These are phyloP conservation scores for Pleurotus tuber-regium DNA, from an alignment of 768 basidiomycete genomes.

Conservation along the genomic window DNA sequence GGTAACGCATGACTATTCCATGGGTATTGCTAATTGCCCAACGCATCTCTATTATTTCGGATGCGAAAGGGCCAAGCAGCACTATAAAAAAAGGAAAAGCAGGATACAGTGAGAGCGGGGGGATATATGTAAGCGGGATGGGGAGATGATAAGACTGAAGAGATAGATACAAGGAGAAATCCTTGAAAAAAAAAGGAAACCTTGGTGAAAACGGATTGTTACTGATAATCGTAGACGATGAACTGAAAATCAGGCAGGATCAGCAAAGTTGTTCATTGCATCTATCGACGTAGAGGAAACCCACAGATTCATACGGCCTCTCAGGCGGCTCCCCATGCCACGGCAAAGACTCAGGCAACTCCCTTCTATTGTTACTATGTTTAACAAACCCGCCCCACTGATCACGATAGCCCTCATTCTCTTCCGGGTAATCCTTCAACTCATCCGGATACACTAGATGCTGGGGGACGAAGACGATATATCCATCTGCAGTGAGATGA, in stretches of 20 bases:
- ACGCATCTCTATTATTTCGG: no score
- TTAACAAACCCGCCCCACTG: constrained; percentile 41
- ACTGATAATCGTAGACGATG: constrained; percentile 34
- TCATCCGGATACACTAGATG: constrained; percentile 57
- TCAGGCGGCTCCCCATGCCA: constrained; percentile 48
- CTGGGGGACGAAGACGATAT: constrained; percentile 65
- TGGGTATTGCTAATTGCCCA: no score
- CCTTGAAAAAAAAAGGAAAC: no score
- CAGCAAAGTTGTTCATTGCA: no score
- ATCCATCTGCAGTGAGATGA: constrained; percentile 53
- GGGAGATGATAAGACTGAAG: no score
- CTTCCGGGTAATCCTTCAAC: constrained; percentile 55
- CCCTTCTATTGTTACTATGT: constrained; percentile 45
- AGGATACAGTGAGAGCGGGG: no score
- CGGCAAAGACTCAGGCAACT: constrained; percentile 64
- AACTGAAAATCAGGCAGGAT: constrained; percentile 35
- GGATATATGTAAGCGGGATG: no score
- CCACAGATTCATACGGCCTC: constrained; percentile 55
- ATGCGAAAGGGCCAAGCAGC: no score
- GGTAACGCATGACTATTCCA: no score
- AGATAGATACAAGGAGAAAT: no score
- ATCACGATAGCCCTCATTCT: constrained; percentile 54
- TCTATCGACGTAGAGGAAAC: constrained; percentile 21
- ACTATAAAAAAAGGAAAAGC: no score
- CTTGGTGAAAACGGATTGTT: no score